phyloP scores from a whole-genome alignment of 345 rosid species.

The Brassica nigra region DNA sequence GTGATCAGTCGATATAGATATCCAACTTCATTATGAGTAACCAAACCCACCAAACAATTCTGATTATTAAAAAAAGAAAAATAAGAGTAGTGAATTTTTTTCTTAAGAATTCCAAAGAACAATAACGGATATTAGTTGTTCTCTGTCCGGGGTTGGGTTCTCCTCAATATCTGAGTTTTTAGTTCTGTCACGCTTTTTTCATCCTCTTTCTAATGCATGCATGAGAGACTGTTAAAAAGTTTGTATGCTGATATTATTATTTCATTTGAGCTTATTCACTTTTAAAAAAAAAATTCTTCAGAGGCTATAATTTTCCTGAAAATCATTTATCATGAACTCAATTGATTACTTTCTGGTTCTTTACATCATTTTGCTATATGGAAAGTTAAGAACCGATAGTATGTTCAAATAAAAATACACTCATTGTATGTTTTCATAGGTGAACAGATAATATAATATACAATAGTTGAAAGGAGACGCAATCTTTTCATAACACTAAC shows the following conservation, averaged over 20 bases:
- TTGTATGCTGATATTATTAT: slow-evolving; percentile 6
- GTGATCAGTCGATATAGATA: no score
- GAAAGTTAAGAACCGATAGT: neutral
- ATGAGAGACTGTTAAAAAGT: slow-evolving; percentile 26
- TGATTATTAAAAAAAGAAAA: no score
- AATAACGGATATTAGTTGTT: slow-evolving; percentile 19
- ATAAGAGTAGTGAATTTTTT: no score
- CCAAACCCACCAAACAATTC: no score
- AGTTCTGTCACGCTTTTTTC: neutral
- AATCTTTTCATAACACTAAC: neutral
- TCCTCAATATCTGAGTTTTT: slow-evolving; percentile 29
- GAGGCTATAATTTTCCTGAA: slow-evolving; percentile 9
- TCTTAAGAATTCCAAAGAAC: neutral
- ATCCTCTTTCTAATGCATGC: slow-evolving; percentile 23
- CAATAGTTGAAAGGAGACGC: neutral
- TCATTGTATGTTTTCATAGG: neutral
- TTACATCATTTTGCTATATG: slow-evolving; percentile 7
- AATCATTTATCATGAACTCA: neutral
- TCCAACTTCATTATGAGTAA: no score
- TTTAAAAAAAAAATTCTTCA: neutral
- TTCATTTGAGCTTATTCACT: neutral
- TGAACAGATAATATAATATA: neutral
- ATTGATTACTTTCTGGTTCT: slow-evolving; percentile 25
- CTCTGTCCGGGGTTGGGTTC: neutral
- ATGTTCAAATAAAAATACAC: neutral